A percentile compares a stretch with the other conserved stretches of the same genome.
phyloP scores from a whole-genome alignment of 331 rosid genomes.

The Spiraea crenata region DNA sequence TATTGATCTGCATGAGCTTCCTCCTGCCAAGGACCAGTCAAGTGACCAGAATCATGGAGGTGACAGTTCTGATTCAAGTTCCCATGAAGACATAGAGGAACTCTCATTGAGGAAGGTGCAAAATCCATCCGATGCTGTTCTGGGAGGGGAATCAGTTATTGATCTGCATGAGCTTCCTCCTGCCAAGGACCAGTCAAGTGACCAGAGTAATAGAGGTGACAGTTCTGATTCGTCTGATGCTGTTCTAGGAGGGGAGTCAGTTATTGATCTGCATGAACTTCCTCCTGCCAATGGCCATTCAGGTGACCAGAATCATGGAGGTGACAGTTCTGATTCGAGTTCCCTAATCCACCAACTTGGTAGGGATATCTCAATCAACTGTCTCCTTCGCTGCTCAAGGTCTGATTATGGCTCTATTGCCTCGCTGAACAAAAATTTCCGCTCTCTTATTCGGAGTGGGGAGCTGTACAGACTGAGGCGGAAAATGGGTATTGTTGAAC shows the following conservation, averaged over 20 bases:
- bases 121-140: constrained; percentile 21
- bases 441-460: constrained; percentile 43
- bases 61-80: constrained; percentile 1
- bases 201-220: too few relatives aligned
- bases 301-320: constrained; percentile 37
- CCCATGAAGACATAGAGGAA: constrained; percentile 39
- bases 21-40: neutral
- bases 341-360: constrained; percentile 65
- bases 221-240: constrained; percentile 9
- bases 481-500: constrained; percentile 46
- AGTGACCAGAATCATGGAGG: too few relatives aligned
- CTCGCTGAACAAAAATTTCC: constrained; percentile 41
- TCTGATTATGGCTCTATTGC: constrained; percentile 54
- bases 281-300: constrained; percentile 24
- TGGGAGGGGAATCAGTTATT: constrained; percentile 20
- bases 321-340: constrained; percentile 48
- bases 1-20: constrained; percentile 19
- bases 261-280: constrained; percentile 20
- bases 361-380: constrained; percentile 45
- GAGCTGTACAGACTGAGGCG: constrained; percentile 52
- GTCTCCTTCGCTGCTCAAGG: constrained; percentile 52
- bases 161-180: constrained; percentile 24
- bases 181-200: too few relatives aligned
- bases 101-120: constrained; percentile 31
- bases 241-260: constrained; percentile 16